Conservation (phyloP, 441 rosid species). For the Erodium texanum region DNA sequence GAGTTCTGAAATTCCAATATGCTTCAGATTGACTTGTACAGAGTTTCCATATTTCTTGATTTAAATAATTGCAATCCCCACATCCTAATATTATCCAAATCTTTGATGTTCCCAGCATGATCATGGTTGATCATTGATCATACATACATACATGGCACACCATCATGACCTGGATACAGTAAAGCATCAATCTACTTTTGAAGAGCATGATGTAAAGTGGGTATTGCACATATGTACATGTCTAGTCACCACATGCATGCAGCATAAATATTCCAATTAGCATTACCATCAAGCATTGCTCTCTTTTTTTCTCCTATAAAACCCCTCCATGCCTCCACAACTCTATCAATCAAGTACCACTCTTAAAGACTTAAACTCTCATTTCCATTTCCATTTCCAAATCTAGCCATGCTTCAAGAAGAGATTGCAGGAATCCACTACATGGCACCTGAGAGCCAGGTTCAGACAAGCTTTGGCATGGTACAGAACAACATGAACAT, state of each 20-base stretch:
- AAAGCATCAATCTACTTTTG: conserved; percentile 9
- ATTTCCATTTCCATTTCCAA: neutral
- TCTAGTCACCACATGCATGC: conserved; percentile 11
- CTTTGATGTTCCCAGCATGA: conserved; percentile 1
- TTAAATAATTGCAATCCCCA: conserved; percentile 23
- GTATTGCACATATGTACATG: conserved; percentile 6
- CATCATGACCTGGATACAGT: neutral
- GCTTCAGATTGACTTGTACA: neutral
- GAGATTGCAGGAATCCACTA: conserved; percentile 47
- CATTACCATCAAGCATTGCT: conserved; percentile 18
- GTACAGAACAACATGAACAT: conserved; percentile 19
- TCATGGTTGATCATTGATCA: conserved; percentile 9
- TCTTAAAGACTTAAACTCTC: neutral
- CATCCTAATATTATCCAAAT: conserved; percentile 30
- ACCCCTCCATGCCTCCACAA: conserved; percentile 27
- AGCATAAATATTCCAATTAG: conserved; percentile 5
- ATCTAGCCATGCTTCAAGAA: conserved; percentile 39
- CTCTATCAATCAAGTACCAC: conserved; percentile 16
- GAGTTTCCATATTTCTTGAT: conserved; percentile 6
- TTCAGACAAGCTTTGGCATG: conserved; percentile 32
- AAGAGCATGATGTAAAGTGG: conserved; percentile 12
- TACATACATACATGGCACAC: conserved; percentile 6
- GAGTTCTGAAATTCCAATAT: conserved; percentile 18
- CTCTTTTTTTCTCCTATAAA: conserved; percentile 40
- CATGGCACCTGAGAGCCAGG: conserved; percentile 34